Evolutionary conservation across 495 filamentous ascomycete genomes (phyloP), one percentile per base, ranked within the genome.

Genomic region (Patellaria atrata): DNA sequence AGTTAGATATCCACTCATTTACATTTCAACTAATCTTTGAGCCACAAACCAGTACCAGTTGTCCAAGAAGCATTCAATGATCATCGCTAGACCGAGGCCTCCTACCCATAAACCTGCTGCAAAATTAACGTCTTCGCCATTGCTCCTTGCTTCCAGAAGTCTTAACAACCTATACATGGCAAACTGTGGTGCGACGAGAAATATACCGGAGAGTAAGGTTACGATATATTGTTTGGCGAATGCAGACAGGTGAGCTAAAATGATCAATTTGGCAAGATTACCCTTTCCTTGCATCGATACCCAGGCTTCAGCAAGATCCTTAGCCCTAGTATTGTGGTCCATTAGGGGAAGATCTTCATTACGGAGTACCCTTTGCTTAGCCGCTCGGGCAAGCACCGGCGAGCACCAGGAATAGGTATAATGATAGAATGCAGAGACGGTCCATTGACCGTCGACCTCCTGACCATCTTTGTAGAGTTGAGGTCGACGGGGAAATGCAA

Each of bases 31-130:
- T n/a, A n/a, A n/a, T n/a, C n/a, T n/a, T n/a, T n/a, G n/a, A n/a
- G n/a, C n/a, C n/a, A n/a, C n/a, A n/a, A 17, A 37, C 34, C 34
- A 37, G 8, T 32, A 5, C 24, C n/a, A 13, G 19, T 33, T 37
- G 13, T 37, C 18, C 5, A 32, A 7, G 5, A 5, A 11, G 22
- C 15, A 11, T 5, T 6, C 26, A 7, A 37, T 5, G 8, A 37
- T 21, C 5, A 17, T 16, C 21, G 8, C 5, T 5, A 37, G 7
- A 8, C 26, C 34, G 9, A 37, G 10, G 9, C 7, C n/a, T 6
- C 11, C 5, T 8, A 17, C 34, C 34, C 34, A 37, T 5, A 37
- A 5, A 9, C 6, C 5, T 12, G 22, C 26, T 11, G 11, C 26
- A 6, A 7, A 7, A 8, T 8, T 33, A 7, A 32, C 21, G 8